Evolutionary conservation across 2,329 filamentous ascomycete genomes (phyloP).

Genomic region (Fusarium redolens): DNA sequence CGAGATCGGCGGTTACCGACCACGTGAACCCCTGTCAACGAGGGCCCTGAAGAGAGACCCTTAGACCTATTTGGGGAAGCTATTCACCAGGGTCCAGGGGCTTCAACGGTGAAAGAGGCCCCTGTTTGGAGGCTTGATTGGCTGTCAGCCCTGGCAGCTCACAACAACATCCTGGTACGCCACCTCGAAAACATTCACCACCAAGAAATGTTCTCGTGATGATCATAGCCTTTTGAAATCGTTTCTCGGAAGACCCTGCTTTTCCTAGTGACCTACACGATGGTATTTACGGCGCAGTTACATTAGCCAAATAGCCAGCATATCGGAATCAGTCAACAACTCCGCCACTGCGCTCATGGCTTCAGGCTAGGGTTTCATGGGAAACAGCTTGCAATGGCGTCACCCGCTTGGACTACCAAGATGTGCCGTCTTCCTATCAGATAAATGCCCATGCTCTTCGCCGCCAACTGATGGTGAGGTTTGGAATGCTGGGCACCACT

Average conservation of each 20-base stretch:
- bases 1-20: constrained; percentile 37
- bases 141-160: constrained; percentile 13
- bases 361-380: constrained; percentile 7
- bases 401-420: constrained; percentile 31
- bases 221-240: constrained; percentile 38
- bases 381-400: constrained; percentile 42
- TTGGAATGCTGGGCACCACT: constrained; percentile 44
- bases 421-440: constrained; percentile 37
- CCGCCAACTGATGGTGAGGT: constrained; percentile 32
- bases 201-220: constrained; percentile 24
- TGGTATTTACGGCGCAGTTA: constrained; percentile 14
- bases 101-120: constrained; percentile 11
- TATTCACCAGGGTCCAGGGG: constrained; percentile 18
- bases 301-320: constrained; percentile 8
- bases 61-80: constrained; percentile 26
- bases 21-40: constrained; percentile 30
- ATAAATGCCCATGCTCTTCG: constrained; percentile 36
- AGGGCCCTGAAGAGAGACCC: constrained; percentile 19
- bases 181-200: constrained; percentile 29
- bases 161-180: constrained; percentile 24
- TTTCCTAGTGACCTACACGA: constrained; percentile 21
- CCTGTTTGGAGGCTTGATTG: constrained; percentile 35
- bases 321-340: constrained; percentile 10
- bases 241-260: constrained; percentile 35
- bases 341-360: constrained; percentile 6